Percentiles rank a stretch among this genome's conserved stretches.
Evolutionary conservation across 2,329 filamentous ascomycete species (phyloP).

Genomic region (Aureobasidium sp.): DNA sequence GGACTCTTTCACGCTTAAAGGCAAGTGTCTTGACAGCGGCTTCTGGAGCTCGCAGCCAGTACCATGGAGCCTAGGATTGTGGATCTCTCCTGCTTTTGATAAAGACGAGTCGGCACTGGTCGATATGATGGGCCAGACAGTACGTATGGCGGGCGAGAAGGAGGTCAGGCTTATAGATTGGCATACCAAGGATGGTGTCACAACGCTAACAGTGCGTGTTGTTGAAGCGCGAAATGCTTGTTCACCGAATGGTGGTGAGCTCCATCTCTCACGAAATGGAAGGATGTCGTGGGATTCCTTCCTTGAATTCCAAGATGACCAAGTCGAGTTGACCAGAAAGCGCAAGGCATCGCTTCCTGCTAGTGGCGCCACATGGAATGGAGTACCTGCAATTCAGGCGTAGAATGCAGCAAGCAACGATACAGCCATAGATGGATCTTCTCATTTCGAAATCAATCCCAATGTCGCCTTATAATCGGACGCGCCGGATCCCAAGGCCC

Average conservation of each 20-base stretch:
- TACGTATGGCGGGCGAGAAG: not conserved
- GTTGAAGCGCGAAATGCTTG: not conserved
- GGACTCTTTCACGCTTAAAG: slow-evolving; percentile 3
- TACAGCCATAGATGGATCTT: not conserved
- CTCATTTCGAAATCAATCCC: slow-evolving; percentile 34
- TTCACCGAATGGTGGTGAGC: not conserved
- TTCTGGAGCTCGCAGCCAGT: slow-evolving; percentile 1
- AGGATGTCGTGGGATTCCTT: slow-evolving; percentile 4
- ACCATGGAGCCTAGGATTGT: slow-evolving; percentile 13
- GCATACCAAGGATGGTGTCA: not conserved
- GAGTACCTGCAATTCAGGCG: not conserved
- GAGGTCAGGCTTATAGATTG: slow-evolving; percentile 9
- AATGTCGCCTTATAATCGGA: slow-evolving; percentile 70
- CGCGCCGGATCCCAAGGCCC: slow-evolving; percentile 96
- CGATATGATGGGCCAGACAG: not conserved
- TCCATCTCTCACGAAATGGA: not conserved
- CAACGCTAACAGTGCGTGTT: not conserved
- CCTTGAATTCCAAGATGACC: slow-evolving; percentile 1
- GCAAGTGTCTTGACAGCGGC: slow-evolving; percentile 8
- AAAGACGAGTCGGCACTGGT: slow-evolving; percentile 10
- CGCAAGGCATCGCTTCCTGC: not conserved
- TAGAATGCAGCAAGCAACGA: not conserved
- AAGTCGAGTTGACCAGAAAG: not conserved
- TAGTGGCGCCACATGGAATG: not conserved
- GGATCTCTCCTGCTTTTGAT: slow-evolving; percentile 11